Base-by-base conservation (phyloP, 768 basidiomycete genomes). In the Gymnopilus dilepis region DNA sequence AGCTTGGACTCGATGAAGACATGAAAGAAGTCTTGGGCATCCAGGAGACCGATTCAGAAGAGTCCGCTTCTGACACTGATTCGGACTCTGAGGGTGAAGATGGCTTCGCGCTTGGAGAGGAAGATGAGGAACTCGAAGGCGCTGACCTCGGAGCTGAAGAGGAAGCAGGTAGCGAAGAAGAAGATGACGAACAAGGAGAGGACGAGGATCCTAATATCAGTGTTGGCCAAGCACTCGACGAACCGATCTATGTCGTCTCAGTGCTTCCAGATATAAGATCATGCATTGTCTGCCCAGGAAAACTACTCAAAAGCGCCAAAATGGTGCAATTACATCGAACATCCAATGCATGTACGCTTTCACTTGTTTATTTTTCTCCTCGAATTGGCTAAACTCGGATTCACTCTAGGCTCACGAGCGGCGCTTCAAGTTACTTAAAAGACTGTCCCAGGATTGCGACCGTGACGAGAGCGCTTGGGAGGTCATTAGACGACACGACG, bases 21-120 rank as follows among this genome's bases (percentile, higher is more conserved):
- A 77, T 80, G 77, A 89, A 82, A 68, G 85, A 84, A 50, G 69
- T 86, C 34, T 74, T 91, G 12, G 91, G 89, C 24, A 70, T 92
- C 63, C 80, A 91, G 41, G 88, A 92, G 65, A 90, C 89, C 0
- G 89, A 92, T 72, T 89, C 89, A 30, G 88, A 90, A 48, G 90
- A 91, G 74, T 88, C 87, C 12, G 81, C 82, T 12, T 85, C 86
- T 21, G 85, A 81, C 9, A 84, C 85, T 21, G 85, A 81, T 53
- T 71, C 72, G 8, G 79, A 77, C 7, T 58, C 56, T 50, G 59
- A 52, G 7, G 61, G 61, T 11, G 70, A 67, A 17, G 59, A 50
- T 1, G 65, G 69, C 12, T 67, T 65, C 2, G 60, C 63, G 33
- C 66, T 64, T 15, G 71, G 73, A n/a, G 60, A 60, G 1, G 72